Evolutionary conservation across 2,329 filamentous ascomycete species (phyloP).

Genomic region (Botryosphaeria agaves): DNA sequence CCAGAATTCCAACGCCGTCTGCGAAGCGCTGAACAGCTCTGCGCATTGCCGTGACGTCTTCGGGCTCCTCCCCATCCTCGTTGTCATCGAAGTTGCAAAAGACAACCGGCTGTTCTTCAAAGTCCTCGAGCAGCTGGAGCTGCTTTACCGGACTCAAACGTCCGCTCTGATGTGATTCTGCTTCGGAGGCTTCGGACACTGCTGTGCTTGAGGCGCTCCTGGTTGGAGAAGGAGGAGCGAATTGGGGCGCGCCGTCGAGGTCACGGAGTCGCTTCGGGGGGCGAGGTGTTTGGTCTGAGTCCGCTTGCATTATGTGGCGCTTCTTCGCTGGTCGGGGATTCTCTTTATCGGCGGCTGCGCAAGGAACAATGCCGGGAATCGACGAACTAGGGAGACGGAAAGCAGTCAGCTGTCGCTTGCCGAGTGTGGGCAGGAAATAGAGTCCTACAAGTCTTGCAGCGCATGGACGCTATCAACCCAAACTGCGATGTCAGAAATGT

Average conservation of each 20-base stretch:
- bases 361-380: conserved; percentile 1
- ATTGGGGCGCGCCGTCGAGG: conserved; percentile 2
- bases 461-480: conserved; percentile 5
- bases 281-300: conserved; percentile 2
- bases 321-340: conserved; percentile 2
- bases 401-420: conserved; percentile 2
- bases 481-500: conserved; percentile 3
- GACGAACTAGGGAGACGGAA: conserved; percentile 1
- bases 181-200: conserved; percentile 4
- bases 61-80: conserved; percentile 4
- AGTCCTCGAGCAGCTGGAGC: conserved; percentile 6
- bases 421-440: not conserved
- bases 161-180: conserved; percentile 6
- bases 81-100: conserved; percentile 7
- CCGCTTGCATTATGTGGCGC: conserved; percentile 2
- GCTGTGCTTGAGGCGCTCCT: conserved; percentile 3
- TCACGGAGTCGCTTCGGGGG: conserved; percentile 5
- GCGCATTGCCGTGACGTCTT: conserved; percentile 7
- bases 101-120: conserved; percentile 6
- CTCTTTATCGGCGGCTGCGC: conserved; percentile 1
- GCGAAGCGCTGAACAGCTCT: conserved; percentile 6
- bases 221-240: conserved; percentile 2
- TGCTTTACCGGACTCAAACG: conserved; percentile 5
- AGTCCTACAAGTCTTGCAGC: conserved; percentile 3
- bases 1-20: conserved; percentile 7